These are phyloP conservation scores for Zizania palustris DNA, from an alignment of 202 grass and related monocot genomes.

Conservation along the genomic window DNA sequence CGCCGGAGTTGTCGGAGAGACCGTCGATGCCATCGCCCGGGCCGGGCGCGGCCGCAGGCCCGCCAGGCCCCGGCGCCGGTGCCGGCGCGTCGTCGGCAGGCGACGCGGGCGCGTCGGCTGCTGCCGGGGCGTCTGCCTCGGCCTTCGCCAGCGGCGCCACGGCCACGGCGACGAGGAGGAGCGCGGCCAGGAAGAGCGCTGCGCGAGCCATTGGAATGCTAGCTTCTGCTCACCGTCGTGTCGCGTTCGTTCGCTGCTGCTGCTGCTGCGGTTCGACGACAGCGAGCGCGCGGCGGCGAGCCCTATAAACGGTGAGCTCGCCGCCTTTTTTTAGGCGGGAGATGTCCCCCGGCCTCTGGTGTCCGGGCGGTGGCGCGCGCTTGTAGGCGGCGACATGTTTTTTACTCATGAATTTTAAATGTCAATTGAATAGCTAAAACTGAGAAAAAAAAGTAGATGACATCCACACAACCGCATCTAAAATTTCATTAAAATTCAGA, in stretches of 20 bases:
- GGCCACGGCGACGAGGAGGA: slow-evolving; percentile 36
- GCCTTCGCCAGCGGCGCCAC: slow-evolving; percentile 24
- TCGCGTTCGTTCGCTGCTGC: not conserved
- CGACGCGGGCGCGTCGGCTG: not conserved
- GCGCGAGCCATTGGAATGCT: slow-evolving; percentile 27
- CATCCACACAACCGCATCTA: too few relatives aligned
- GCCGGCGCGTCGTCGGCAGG: too few relatives aligned
- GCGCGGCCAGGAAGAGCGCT: not conserved
- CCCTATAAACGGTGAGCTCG: not conserved
- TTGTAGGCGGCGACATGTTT: not conserved
- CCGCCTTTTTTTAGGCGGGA: slow-evolving; percentile 1
- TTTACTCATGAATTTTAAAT: too few relatives aligned
- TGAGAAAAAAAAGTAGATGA: too few relatives aligned
- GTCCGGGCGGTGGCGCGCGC: slow-evolving; percentile 31
- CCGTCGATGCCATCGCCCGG: not conserved
- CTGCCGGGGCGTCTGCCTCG: not conserved
- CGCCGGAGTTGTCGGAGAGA: too few relatives aligned
- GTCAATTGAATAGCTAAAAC: too few relatives aligned
- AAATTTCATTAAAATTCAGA: too few relatives aligned
- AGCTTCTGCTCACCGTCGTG: too few relatives aligned
- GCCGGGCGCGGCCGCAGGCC: slow-evolving; percentile 2
- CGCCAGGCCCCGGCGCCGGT: not conserved
- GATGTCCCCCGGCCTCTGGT: not conserved
- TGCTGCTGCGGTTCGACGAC: not conserved
- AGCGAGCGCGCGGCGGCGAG: not conserved